Evolutionary conservation across 352 stramenopile genomes (phyloP), one percentile per base, ranked within the genome.

Genomic region (Globisporangium lucens): DNA sequence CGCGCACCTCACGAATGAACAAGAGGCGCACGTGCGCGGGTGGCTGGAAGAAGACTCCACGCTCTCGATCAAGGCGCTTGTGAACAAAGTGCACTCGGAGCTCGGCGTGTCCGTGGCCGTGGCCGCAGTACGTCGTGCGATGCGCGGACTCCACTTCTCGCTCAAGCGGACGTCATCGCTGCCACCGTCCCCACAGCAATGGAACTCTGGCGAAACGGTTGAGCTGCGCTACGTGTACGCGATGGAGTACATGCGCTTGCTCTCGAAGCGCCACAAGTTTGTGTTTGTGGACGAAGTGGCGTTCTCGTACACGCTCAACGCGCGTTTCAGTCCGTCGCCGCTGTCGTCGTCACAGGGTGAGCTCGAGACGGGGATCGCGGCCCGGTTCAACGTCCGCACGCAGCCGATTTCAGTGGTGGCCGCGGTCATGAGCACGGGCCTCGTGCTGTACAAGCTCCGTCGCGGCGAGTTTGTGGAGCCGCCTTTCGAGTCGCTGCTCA

Each of bases 201-300:
- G 52, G 52, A 58, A 58, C 52, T 22, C 2, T 4, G 22, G 27
- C 52, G 52, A 58, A 29, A 17, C 52, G 4, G 13, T 58, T 12
- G 24, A 58, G 27, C 24, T 29, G 27, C 52, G 52, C 52, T 36
- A 36, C 52, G 52, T 38, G 52, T 58, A 58, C 13, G 52, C 12
- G 12, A 58, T 58, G 52, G 52, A 58, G 52, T 58, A 58, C 52
- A 58, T 58, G 24, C 52, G 52, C 1, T 27, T 58, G 27, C 52
- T 58, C 13, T 36, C 52, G 12, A 58, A 58, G 52, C 52, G 52
- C 52, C 29, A 30, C 22, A 36, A 33, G 15, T 36, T 58, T 29
- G 52, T 58, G 5, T 58, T 58, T 20, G 12, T 58, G 8, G 52
- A 58, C 52, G 52, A 58, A 22, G 52, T 58, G 3, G 24, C 30